Evolutionary conservation across 352 stramenopile species (phyloP), one percentile per base, ranked within the genome.

Genomic region (Aphanomyces cochlioides): DNA sequence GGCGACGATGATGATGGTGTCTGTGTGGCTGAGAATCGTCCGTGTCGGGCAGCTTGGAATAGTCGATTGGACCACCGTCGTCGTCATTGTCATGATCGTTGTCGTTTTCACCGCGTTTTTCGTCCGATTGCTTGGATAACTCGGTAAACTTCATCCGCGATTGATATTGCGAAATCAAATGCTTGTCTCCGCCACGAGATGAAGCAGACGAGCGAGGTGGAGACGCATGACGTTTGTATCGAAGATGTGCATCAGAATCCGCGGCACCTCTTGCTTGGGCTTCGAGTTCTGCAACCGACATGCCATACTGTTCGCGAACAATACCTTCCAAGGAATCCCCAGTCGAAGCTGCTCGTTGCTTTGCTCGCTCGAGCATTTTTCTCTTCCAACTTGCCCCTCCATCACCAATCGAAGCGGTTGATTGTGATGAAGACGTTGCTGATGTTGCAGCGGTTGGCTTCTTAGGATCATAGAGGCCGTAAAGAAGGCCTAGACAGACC

Each of bases 391-490:
- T 95, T 17, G 87, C 87, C 5, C 87, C 87, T 39, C 85, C 84
- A 45, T 95, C 85, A 5, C 87, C 87, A 47, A 90, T 79, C 12
- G 87, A 34, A 15, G 60, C 69, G 0, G 71, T 61, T 7, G 75
- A 65, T 36, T 70, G 41, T 2, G 36, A 47, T 43, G 40, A 37
- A 48, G 45, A 15, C 3, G 39, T 41, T 8, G 38, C 28, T 15
- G 5, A 4, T 28, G 19, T 12, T 28, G 54, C 17, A 40, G 15
- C 21, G 54, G 54, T 10, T 7, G 10, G 12, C 28, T 91, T 85
- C 73, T 92, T 95, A 0, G 87, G 87, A 58, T 95, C 85, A 73
- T 92, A 95, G 0, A 89, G 76, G 0, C 87, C 85, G 41, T 90
- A 93, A 40, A 90, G 72, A 82, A 92, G 87, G 1, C 54, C 43